Percentiles rank a stretch among this genome's conserved stretches.
These are phyloP conservation scores for Gossypium herbaceum DNA, from an alignment of 345 rosid genomes.

Conservation along the genomic window DNA sequence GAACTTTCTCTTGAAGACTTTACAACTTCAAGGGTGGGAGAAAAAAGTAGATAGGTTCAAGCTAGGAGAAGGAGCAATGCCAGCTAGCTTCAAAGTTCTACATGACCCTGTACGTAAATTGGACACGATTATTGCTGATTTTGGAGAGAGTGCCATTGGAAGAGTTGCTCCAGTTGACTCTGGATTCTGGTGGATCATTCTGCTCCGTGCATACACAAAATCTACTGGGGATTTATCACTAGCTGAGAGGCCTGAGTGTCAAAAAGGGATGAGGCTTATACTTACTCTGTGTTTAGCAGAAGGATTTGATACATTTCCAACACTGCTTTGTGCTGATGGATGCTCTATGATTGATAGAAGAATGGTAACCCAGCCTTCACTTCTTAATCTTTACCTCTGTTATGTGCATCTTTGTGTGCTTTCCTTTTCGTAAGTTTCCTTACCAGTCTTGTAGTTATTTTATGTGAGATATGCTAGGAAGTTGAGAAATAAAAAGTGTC, in stretches of 20 bases:
- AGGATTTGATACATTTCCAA: constrained; percentile 4
- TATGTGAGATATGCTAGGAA: background rate
- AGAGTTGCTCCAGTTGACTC: constrained; percentile 84
- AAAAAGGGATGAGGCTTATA: background rate
- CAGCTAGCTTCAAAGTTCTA: constrained; percentile 15
- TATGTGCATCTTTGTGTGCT: background rate
- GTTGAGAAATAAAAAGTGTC: background rate
- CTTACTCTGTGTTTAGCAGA: background rate
- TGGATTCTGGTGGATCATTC: constrained; percentile 90
- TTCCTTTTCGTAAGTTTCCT: background rate
- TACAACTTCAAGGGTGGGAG: constrained; percentile 50
- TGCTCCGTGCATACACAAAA: constrained; percentile 76
- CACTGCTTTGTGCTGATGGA: constrained; percentile 1
- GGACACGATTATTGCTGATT: constrained; percentile 65
- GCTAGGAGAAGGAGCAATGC: constrained; percentile 5
- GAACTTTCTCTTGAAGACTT: constrained; percentile 19
- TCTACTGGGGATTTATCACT: constrained; percentile 62
- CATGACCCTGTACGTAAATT: constrained; percentile 62
- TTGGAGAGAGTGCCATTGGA: constrained; percentile 82
- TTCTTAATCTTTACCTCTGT: background rate
- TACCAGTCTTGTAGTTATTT: background rate
- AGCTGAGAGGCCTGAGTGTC: constrained; percentile 53
- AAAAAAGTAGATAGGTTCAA: background rate
- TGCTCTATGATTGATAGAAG: constrained; percentile 3
- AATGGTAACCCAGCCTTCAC: background rate